Base-by-base conservation (phyloP, 2,329 filamentous ascomycete species). In the Boeremia exigua region DNA sequence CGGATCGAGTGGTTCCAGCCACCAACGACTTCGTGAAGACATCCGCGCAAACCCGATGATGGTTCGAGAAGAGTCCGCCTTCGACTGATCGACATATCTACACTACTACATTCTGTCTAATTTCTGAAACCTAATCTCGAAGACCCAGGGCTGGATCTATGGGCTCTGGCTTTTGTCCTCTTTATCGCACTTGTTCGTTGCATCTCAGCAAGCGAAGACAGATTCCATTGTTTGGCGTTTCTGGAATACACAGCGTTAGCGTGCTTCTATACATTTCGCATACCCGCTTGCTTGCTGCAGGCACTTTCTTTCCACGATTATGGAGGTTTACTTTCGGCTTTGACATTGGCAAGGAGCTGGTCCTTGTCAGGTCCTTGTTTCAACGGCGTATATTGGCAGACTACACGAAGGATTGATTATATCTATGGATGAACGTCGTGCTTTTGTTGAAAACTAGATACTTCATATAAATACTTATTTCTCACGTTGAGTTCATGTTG, bases 51-150 rank as follows among this genome's bases (percentile, higher is more conserved):
- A 67, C 45, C 42, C 59, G 48, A 56, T 62, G 48, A 57, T 68
- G 45, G 62, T 63, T 19, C 56, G 59, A 19, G 67, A 68, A 50
- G 67, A 65, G 45, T 63, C 59, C 2, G 65, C 65, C 4, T 70
- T 70, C 32, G 67, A 70, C 32, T 70, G 45, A 62, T 17, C 6
- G 47, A 51, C 42, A 49, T 49, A 30, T 48, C 50, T 46, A 29
- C 33, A 63, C 25, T 52, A 54, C 55, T 47, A 49, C 54, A 54
- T 61, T 59, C 49, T 52, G 54, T 45, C 43, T 72, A 72, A 72
- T 72, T 61, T 72, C 61, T 68, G 57, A 66, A 68, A 59, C 62
- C 61, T 68, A 71, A 69, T 67, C 45, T 43, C 50, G 36, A 37
- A 36, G 53, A 56, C 64, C 66, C 60, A 56, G 56, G 67, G 66